phyloP scores from a whole-genome alignment of 768 basidiomycete genomes.

The Mycena amicta region DNA sequence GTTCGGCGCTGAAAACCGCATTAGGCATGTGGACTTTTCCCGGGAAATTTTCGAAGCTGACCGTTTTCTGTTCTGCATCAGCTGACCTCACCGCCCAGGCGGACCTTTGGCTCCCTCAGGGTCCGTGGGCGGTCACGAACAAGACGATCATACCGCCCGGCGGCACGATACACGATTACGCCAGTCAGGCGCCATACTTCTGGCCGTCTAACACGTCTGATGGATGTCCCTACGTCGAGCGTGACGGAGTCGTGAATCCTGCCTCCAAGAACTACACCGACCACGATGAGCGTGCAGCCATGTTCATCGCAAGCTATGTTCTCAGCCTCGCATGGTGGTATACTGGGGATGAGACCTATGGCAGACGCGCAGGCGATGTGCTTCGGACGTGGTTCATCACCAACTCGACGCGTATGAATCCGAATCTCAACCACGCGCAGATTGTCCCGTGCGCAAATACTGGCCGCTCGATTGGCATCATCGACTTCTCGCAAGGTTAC shows the following conservation, averaged over 20 bases:
- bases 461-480: conserved; percentile 14
- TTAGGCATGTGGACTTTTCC: background rate
- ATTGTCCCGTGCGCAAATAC: conserved; percentile 20
- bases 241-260: conserved; percentile 35
- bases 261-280: conserved; percentile 8
- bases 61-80: background rate
- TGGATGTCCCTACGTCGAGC: conserved; percentile 38
- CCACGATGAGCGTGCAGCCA: conserved; percentile 35
- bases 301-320: conserved; percentile 44
- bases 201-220: conserved; percentile 28
- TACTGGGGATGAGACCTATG: conserved; percentile 35
- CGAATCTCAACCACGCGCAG: conserved; percentile 43
- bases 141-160: conserved; percentile 6
- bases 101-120: conserved; percentile 13
- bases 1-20: background rate
- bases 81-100: conserved; percentile 12
- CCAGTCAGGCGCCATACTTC: conserved; percentile 15
- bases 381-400: conserved; percentile 46
- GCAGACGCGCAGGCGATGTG: conserved; percentile 32
- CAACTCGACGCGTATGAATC: conserved; percentile 41
- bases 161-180: conserved; percentile 15
- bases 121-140: conserved; percentile 16
- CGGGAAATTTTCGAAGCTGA: background rate
- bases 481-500: conserved; percentile 16
- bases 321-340: conserved; percentile 41